Base-by-base conservation (phyloP, 768 basidiomycete species). In the Boletus pseudo-olivaceus region DNA sequence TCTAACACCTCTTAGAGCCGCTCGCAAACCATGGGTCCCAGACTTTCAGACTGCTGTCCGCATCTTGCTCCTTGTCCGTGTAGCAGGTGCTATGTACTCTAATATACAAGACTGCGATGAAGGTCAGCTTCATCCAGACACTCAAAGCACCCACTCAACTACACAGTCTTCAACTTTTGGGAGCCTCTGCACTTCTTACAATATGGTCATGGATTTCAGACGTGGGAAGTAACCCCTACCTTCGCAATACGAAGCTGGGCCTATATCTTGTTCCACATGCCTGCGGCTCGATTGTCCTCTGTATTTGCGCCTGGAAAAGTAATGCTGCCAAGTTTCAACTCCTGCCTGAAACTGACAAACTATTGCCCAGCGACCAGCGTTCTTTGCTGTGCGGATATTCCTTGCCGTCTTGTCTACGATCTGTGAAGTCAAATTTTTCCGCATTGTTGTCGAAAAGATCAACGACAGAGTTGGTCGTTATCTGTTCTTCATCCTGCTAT, bases 31-130 rank as follows among this genome's bases (percentile, higher is more conserved):
- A 79, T 93, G 91, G 86, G 81, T 81, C 47, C 96, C 97, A 44
- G 82, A 84, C 57, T 88, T 94, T 64, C 87, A 85, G 34, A 74
- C 89, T 7, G 97, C 94, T 5, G 75, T 98, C 56, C 84, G 95
- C 45, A 79, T 97, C 38, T 67, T 98, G 38, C 73, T 97, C 47
- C 78, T 98, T 15, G 65, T 97, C 17, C 83, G 97, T 19, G 79
- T 94, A 30, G 73, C 82, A 26, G 85, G 81, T 1, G 97, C 94
- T 3, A 98, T 99, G 94, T 98, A 98, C 67, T 83, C 89, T 12
- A 93, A 93, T 60, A 90, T 96, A 52, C 83, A 86, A 63, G 97
- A 98, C 67, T 98, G 97, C 58, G 97, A 99, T 66, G 97, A 99
- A 83, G 94, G 96, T 93, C 49, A 56, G 64, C 48, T 33, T 44